These are phyloP conservation scores for Termitomyces sp. DNA, from an alignment of 768 basidiomycete genomes.

Conservation along the genomic window DNA sequence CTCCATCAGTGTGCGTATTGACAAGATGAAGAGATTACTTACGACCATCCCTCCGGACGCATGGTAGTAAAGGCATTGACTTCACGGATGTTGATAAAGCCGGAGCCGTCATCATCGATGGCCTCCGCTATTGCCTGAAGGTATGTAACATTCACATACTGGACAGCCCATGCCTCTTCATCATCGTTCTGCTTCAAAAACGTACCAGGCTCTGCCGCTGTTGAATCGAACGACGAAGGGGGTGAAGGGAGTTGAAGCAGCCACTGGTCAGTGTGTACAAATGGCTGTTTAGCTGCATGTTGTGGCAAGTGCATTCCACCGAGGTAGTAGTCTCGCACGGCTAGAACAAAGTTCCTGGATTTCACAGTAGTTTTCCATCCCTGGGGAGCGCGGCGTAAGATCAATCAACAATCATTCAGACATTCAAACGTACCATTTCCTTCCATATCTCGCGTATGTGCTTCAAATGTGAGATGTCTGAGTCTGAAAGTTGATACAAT, in stretches of 20 bases:
- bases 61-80: neutral
- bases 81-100: neutral
- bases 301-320: too few relatives aligned
- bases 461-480: neutral
- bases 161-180: neutral
- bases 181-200: too few relatives aligned
- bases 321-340: neutral
- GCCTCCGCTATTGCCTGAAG: neutral
- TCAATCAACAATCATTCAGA: too few relatives aligned
- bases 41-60: neutral
- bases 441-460: neutral
- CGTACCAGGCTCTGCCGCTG: too few relatives aligned
- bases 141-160: neutral
- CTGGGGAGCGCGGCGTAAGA: neutral
- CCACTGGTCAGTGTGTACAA: too few relatives aligned
- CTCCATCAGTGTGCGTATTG: neutral
- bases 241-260: too few relatives aligned
- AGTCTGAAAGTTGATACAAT: neutral
- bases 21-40: neutral
- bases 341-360: neutral
- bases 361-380: slow-evolving; percentile 1
- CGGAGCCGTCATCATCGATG: neutral
- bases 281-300: too few relatives aligned
- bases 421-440: neutral
- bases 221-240: neutral